phyloP scores from a whole-genome alignment of 306 rosid species.

The Argentina anserina region DNA sequence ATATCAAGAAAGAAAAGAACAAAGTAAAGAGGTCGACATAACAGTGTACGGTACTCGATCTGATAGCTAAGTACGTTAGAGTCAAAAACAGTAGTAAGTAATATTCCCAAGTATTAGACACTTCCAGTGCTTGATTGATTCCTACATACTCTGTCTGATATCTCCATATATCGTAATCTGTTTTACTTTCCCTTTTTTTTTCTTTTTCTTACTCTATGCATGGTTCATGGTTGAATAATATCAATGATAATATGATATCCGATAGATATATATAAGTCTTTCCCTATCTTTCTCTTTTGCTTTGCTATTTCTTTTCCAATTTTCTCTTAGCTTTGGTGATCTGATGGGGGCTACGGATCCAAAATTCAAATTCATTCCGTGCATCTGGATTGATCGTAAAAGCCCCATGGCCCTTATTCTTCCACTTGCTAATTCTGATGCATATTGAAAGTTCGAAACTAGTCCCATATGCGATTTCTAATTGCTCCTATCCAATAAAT shows the following conservation, averaged over 20 bases:
- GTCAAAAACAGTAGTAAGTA: neutral
- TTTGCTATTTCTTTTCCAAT: neutral
- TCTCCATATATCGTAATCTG: neutral
- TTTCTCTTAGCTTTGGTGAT: slow-evolving; percentile 10
- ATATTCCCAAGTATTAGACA: neutral
- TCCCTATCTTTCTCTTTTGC: neutral
- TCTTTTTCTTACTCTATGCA: neutral
- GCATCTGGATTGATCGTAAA: slow-evolving; percentile 24
- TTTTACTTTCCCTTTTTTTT: neutral
- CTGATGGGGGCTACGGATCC: slow-evolving; percentile 19
- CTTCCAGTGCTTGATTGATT: neutral
- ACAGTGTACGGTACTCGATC: neutral
- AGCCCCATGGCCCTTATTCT: neutral
- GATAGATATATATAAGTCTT: neutral
- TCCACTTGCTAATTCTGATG: neutral
- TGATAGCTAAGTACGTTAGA: neutral
- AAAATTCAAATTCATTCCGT: slow-evolving; percentile 9
- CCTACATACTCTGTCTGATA: too few species aligned
- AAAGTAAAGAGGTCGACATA: neutral
- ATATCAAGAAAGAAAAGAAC: neutral
- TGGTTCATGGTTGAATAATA: neutral
- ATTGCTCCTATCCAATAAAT: neutral
- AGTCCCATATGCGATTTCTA: neutral
- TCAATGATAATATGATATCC: neutral
- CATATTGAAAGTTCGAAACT: neutral